Evolutionary conservation across 1,284 basidiomycete genomes (phyloP), one percentile per base, ranked within the genome.

Genomic region (Papiliotrema terrestris): DNA sequence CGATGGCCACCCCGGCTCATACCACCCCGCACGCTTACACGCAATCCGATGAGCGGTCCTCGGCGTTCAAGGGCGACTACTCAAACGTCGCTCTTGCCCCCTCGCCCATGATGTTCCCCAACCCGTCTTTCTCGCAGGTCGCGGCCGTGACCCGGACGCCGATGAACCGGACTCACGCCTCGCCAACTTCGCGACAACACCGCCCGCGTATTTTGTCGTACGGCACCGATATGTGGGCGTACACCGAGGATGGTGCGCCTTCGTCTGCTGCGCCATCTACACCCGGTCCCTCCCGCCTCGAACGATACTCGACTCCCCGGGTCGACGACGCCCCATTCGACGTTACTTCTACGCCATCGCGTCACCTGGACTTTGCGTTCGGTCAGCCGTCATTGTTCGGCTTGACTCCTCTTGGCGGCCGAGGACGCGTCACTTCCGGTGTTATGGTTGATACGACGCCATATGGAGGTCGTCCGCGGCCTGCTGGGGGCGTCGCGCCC

Each of bases 341-440:
- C 49, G 73, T 75, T 39, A 72, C 68, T 26, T 73, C 71, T 23
- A 75, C 73, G 1, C 73, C 73, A 15, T 72, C 70, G n/a, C 60
- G 73, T 8, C 70, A 72, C 55, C 59, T 75, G 43, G 68, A 70
- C 58, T 72, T 73, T 57, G 69, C 64, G 54, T 66, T 68, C 57
- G 68, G 65, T 49, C 60, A 62, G 54, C 66, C 65, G 8, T 69
- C 65, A 22, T 51, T 75, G 43, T 75, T 75, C 62, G 65, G 68
- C 0, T 61, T 73, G 22, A 73, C 73, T 9, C 70, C 73, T 1
- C 53, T 73, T n/a, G 61, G 67, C 19, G 68, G 66, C 17, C 58
- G 69, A 38, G 65, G 66, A 15, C 52, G 71, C n/a, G 60, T 69
- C 14, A 50, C 66, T 1, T 64, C 65, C 15, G 58, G 47, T 25